phyloP scores from a whole-genome alignment of 176 grass and related monocot species.

The Puccinellia tenuiflora region DNA sequence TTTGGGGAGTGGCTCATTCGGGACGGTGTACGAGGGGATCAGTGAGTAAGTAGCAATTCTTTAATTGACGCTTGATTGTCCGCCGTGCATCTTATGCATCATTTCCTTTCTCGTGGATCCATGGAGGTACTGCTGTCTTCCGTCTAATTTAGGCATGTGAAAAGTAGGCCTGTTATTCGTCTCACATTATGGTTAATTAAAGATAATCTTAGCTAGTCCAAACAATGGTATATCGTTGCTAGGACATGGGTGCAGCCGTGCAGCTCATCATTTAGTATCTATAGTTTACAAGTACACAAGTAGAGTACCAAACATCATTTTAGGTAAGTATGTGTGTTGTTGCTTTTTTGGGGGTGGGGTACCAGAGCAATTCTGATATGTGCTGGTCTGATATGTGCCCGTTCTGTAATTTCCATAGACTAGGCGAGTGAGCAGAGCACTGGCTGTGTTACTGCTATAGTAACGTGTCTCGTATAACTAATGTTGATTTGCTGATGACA shows the following conservation, averaged over 20 bases:
- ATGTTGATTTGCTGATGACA: not conserved
- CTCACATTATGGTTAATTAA: not conserved
- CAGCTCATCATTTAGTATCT: not conserved
- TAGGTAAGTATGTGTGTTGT: not conserved
- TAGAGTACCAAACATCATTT: not conserved
- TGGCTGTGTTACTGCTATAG: not conserved
- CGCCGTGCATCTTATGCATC: not conserved
- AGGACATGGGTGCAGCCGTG: not conserved
- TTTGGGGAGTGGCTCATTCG: conserved; percentile 85
- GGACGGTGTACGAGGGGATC: conserved; percentile 85
- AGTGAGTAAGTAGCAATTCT: conserved; percentile 82
- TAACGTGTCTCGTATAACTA: not conserved
- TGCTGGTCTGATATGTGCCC: not conserved
- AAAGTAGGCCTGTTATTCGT: not conserved
- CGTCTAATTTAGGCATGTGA: not conserved
- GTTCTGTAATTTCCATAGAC: not conserved
- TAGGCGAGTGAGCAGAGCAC: not conserved
- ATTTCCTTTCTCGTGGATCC: not conserved
- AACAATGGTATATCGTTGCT: not conserved
- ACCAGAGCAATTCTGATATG: not conserved
- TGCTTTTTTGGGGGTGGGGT: not conserved
- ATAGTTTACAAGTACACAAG: not conserved
- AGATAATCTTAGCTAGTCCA: not conserved
- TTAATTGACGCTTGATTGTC: not conserved
- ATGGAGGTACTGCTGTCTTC: not conserved